Conservation (phyloP, 75 land plant species). For the Pseudotsuga menziesii region DNA sequence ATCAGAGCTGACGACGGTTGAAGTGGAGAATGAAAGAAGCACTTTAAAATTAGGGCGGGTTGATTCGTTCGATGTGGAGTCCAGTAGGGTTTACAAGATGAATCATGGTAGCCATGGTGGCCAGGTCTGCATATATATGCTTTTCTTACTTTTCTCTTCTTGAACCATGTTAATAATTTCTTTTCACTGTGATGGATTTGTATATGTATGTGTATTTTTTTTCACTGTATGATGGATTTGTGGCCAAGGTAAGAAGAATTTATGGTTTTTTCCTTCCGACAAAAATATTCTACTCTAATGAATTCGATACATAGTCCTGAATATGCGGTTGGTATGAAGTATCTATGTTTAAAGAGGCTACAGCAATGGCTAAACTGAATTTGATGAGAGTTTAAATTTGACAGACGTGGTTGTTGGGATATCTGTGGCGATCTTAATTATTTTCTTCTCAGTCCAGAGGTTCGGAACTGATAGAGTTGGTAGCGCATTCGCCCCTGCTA, state of each 20-base stretch:
- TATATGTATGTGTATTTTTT: not conserved
- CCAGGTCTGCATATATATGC: too few relatives aligned
- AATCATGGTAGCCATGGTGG: not conserved
- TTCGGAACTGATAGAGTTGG: slow-evolving; percentile 59
- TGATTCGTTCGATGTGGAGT: slow-evolving; percentile 31
- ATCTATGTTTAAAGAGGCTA: too few relatives aligned
- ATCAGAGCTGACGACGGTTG: too few relatives aligned
- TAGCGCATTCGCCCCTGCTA: slow-evolving; percentile 33
- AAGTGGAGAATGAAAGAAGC: too few relatives aligned
- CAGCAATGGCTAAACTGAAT: too few relatives aligned
- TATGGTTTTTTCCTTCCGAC: not conserved
- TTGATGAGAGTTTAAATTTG: not conserved
- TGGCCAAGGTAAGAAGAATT: not conserved
- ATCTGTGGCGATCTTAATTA: slow-evolving; percentile 27
- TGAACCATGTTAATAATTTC: not conserved
- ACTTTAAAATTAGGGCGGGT: not conserved
- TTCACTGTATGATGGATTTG: too few relatives aligned
- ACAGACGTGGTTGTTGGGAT: slow-evolving; percentile 29
- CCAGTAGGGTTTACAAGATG: slow-evolving; percentile 15
- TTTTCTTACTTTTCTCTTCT: not conserved
- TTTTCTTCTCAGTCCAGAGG: slow-evolving; percentile 32
- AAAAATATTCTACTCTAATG: too few relatives aligned
- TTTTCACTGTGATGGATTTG: too few relatives aligned
- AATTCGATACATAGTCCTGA: too few relatives aligned
- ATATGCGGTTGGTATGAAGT: too few relatives aligned